phyloP scores from a whole-genome alignment of 73 alveolate species.

The Effrenium voratum region DNA sequence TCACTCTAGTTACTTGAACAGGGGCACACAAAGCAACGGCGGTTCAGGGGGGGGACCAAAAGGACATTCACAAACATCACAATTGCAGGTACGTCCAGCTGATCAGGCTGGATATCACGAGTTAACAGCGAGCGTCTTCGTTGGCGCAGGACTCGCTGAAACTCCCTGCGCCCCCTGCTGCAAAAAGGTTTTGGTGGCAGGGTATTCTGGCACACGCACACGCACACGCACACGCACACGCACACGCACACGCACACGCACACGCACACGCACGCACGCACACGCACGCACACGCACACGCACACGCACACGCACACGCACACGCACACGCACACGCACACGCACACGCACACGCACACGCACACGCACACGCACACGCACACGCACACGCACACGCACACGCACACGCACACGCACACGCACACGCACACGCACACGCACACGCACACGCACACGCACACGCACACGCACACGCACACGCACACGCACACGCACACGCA shows the following conservation, averaged over 20 bases:
- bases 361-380: not conserved
- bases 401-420: not conserved
- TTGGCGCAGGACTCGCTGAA: too few relatives aligned
- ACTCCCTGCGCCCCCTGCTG: too few relatives aligned
- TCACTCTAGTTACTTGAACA: too few relatives aligned
- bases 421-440: slow-evolving; percentile 8
- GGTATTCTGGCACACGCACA: not conserved
- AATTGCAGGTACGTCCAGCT: too few relatives aligned
- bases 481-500: not conserved
- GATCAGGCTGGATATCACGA: too few relatives aligned
- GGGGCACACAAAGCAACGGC: too few relatives aligned
- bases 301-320: not conserved
- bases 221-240: not conserved
- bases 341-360: not conserved
- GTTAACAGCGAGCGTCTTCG: too few relatives aligned
- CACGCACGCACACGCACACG: not conserved
- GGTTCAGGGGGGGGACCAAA: too few relatives aligned
- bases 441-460: slow-evolving; percentile 8
- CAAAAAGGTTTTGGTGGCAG: not conserved
- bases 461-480: not conserved
- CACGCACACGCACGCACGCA: not conserved
- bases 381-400: not conserved
- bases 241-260: not conserved
- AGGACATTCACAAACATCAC: too few relatives aligned
- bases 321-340: not conserved